Evolutionary conservation across 306 rosid genomes (phyloP), one percentile per base, ranked within the genome.

Genomic region (Phaseolus lunatus): DNA sequence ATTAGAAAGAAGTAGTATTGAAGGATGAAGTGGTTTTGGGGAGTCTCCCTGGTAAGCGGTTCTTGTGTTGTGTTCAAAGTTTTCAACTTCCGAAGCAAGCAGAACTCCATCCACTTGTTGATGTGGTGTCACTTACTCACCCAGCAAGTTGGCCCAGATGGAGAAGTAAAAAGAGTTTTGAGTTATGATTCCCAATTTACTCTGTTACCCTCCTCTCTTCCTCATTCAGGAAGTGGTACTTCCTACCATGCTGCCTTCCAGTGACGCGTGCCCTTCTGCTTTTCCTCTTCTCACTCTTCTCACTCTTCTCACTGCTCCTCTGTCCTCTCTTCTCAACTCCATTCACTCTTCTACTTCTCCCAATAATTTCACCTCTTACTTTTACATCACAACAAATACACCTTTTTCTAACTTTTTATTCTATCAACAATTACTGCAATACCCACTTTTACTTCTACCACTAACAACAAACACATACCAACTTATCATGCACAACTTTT

Each of bases 61-160:
- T 74, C 78, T 48, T 23, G 81, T 14, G 81, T 20, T 66, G 47
- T 19, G 79, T 87, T 78, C 90, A 86, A 83, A 86, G 92, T 83
- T 88, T 87, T 84, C 72, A 78, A 77, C 85, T 82, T 67, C 80
- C 78, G 3, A 74, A 76, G 81, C 70, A 76, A 77, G 62, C 75
- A 72, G 70, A 78, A 19, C 41, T 54, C 3, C 43, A 54, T 81
- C 85, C 85, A 81, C 85, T 74, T 85, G 81, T 31, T 72, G 79
- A 2, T 48, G 72, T 83, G 8, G 84, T 68, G 81, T 78, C 80
- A 81, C 75, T 67, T 23, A 77, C 80, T 67, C 78, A 31, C 44
- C 73, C 70, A 70, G 72, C 76, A 76, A 71, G 72, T 80, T 75
- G 84, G 59, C 3, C 31, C 31, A 54, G 31, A 22, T 75, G 39